Base-by-base conservation (phyloP, 23 red algal species). In the Agarophyton chilense region DNA sequence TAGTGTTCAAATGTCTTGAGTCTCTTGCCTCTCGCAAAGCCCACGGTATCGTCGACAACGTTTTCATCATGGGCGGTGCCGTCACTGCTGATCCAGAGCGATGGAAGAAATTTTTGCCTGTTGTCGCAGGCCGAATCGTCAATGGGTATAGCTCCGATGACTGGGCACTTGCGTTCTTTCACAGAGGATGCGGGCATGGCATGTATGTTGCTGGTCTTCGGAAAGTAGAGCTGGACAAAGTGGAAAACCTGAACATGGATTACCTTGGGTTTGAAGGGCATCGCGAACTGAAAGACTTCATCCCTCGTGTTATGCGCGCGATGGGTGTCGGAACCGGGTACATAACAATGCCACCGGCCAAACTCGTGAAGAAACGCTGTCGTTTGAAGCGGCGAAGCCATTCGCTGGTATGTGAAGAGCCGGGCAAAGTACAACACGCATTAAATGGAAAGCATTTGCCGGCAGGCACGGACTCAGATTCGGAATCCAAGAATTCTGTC, bases 131-230 rank as follows among this genome's bases (percentile, higher is more conserved):
- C 17, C 97, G 97, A 42, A 81, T 99, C 2, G 97, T 99, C 22
- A 95, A 99, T 50, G 93, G 78, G 0, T 99, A 94, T 65, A 82
- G 93, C 41, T 83, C 87, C 39, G 77, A 92, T 51, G 97, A 99
- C 73, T 99, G 97, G 97, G 93, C 93, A 0, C 82, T 99, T 70
- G 94, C 97, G 1, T 95, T 96, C 50, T 99, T 99, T 79, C 97
- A 99, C 65, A 87, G 97, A 54, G 92, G 90, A 47, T 94, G 85
- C 47, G 90, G 83, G 16, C 87, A 90, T 70, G 81, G 86, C 21
- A 78, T 94, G 33, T 79, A 93, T 40, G 84, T 99, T 54, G 87
- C 88, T 61, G 94, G 93, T 19, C 80, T 95, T 18, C 38, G 79
- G n/a, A 79, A 77, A 76, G 88, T 94, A 26, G 75, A 79, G 32